These are phyloP conservation scores for Mortierella antarctica DNA, from an alignment of 192 early-diverging fungal genomes.

Conservation along the genomic window DNA sequence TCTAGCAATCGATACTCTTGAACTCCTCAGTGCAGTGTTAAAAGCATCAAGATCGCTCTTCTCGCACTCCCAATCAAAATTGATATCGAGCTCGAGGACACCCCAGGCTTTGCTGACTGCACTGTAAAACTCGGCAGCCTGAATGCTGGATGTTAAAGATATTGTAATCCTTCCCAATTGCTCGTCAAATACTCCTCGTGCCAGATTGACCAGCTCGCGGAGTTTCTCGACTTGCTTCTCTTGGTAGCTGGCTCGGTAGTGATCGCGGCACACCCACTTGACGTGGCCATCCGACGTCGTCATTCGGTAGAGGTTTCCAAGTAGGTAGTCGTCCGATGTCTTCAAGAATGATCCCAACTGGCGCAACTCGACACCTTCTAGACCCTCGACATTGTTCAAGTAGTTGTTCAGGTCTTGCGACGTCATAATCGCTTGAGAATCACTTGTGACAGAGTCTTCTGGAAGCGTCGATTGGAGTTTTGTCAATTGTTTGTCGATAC, in stretches of 20 bases:
- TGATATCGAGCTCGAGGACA: constrained; percentile 4
- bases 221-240: constrained; percentile 9
- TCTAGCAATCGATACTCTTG: constrained; percentile 19
- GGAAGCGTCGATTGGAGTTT: background rate
- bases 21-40: constrained; percentile 2
- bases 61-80: background rate
- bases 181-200: constrained; percentile 18
- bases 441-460: background rate
- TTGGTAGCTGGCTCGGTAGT: constrained; percentile 17
- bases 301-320: constrained; percentile 23
- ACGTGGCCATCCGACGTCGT: constrained; percentile 17
- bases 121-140: constrained; percentile 13
- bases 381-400: constrained; percentile 7
- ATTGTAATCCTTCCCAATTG: constrained; percentile 18
- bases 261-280: constrained; percentile 36
- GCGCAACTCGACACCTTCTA: constrained; percentile 25
- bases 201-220: constrained; percentile 2
- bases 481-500: constrained; percentile 4
- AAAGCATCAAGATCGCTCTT: background rate
- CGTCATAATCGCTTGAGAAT: background rate
- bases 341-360: constrained; percentile 19
- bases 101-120: constrained; percentile 17
- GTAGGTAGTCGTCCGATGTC: background rate
- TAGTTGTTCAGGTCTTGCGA: constrained; percentile 1
- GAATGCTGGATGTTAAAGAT: background rate